Percentiles rank a stretch among this genome's conserved stretches.
Conservation (phyloP, 768 basidiomycete species). For the Mycena rebaudengoi region DNA sequence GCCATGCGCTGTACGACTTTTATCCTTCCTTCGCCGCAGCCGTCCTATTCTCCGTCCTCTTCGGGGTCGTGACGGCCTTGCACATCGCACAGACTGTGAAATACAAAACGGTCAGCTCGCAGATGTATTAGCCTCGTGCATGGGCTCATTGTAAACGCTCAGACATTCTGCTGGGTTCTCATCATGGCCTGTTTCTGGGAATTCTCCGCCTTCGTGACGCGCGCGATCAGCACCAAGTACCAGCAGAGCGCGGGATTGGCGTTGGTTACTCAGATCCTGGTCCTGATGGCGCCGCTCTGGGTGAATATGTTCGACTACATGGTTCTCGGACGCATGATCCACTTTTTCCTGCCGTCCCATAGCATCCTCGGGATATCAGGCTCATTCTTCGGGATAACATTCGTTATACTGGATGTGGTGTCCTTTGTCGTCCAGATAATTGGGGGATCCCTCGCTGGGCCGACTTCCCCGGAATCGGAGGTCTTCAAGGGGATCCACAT, state of each 20-base stretch:
- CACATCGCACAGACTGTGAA: constrained; percentile 25
- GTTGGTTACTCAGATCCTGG: constrained; percentile 23
- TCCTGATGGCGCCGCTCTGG: constrained; percentile 32
- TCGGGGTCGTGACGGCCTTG: constrained; percentile 19
- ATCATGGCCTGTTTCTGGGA: constrained; percentile 32
- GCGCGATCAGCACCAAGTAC: constrained; percentile 14
- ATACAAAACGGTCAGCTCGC: constrained; percentile 5
- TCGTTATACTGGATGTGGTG: constrained; percentile 26
- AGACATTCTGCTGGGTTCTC: constrained; percentile 32
- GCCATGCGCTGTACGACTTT: constrained; percentile 13
- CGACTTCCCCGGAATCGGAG: constrained; percentile 10
- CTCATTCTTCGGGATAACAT: constrained; percentile 13
- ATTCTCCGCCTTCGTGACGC: constrained; percentile 22
- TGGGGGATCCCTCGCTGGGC: constrained; percentile 19
- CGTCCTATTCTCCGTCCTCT: constrained; percentile 24
- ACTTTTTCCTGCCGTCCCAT: constrained; percentile 29
- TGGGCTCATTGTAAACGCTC: constrained; percentile 20
- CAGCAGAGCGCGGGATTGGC: constrained; percentile 1
- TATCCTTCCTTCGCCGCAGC: constrained; percentile 29
- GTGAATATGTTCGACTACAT: constrained; percentile 34
- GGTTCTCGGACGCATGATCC: constrained; percentile 28
- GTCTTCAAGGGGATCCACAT: constrained; percentile 24
- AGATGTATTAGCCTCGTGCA: constrained; percentile 2
- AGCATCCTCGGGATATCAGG: constrained; percentile 25
- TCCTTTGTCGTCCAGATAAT: constrained; percentile 28